Evolutionary conservation across 805 yeast genomes (phyloP), one percentile per base, ranked within the genome.

Genomic region (Metschnikowia reukaufii): DNA sequence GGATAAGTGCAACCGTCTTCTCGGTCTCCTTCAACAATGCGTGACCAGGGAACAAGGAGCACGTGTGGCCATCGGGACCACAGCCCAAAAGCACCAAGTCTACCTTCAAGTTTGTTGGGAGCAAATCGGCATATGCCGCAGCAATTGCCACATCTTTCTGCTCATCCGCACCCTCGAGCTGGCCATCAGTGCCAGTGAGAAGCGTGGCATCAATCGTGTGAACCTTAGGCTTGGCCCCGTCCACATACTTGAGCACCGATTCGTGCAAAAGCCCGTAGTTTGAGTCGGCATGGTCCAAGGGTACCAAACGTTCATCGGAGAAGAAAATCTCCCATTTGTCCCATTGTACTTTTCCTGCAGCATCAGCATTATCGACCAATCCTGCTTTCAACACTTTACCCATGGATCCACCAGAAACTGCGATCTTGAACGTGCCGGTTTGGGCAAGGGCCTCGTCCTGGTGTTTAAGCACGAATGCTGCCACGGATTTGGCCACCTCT

Each of bases 1-100:
- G 74, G 52, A 91, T 79, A 59, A 80, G 68, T 8, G 91, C 81
- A 47, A 90, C 83, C 35, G 67, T 65, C 50, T 73, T 69, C 8
- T 63, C 41, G 21, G 68, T 64, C 61, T 85, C 92, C 31, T 76
- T 53, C 47, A 90, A 73, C 58, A 88, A 74, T 50, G 65, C 58
- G 64, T 89, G 96, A 32, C 85, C 90, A 10, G 97, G 97, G 79
- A 90, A 90, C 52, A 90, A 73, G 0, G 97, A 90, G 70, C 96
- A 88, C 4, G 96, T 90, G 66, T 90, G 97, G 32, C 97, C 97
- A 61, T 90, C 97, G 30, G 97, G 97, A 6, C 97, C 97, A 64
- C 94, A 86, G 18, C 97, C 97, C 52, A 90, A 74, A 46, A 89
- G 70, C 18, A 90, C 70, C 57, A 89, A 70, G 65, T 90, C 96